Conservation (phyloP, 192 early-diverging fungal species). For the Mortierella hygrophila region DNA sequence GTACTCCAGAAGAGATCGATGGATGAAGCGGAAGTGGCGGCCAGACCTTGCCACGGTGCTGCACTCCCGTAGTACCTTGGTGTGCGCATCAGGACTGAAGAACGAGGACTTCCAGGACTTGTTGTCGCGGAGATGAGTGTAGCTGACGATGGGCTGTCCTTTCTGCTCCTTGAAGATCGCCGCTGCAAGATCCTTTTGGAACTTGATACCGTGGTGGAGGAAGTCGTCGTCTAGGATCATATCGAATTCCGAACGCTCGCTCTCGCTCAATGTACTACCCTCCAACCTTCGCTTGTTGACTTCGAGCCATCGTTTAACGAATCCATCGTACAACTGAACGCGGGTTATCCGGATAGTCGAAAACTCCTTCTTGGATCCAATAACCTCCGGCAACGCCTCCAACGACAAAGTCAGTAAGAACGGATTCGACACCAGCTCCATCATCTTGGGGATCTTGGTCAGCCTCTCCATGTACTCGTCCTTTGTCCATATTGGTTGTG, state of each 20-base stretch:
- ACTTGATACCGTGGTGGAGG: neutral
- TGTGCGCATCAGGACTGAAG: neutral
- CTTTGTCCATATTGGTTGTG: too few relatives aligned
- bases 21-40: neutral
- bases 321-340: slow-evolving; percentile 7
- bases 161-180: neutral
- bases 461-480: neutral
- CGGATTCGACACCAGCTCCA: neutral
- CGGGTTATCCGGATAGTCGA: neutral
- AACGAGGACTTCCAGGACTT: neutral
- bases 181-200: neutral
- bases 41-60: neutral
- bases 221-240: neutral
- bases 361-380: neutral
- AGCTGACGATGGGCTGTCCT: neutral
- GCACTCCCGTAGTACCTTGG: neutral
- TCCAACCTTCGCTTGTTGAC: neutral
- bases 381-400: neutral
- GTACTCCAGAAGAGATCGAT: slow-evolving; percentile 15
- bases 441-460: neutral
- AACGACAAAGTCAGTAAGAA: neutral
- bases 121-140: neutral
- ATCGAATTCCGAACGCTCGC: neutral
- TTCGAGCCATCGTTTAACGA: neutral
- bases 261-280: neutral